These are phyloP conservation scores for Dipodascus geniculatus DNA, from an alignment of 805 yeast genomes.

Conservation along the genomic window DNA sequence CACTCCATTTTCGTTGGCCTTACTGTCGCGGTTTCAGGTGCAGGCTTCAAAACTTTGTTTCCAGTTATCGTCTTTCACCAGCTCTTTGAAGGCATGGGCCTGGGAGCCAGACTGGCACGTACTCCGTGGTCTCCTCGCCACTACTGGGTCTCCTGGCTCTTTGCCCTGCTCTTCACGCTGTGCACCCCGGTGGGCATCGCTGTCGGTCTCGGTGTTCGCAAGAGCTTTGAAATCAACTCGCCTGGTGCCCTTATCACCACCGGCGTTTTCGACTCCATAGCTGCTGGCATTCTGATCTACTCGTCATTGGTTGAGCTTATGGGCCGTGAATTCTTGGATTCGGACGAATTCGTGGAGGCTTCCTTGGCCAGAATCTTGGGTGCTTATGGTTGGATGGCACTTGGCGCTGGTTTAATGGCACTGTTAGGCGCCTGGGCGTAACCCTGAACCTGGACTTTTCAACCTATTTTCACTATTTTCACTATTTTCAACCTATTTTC, in stretches of 20 bases:
- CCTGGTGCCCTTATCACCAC: constrained; percentile 47
- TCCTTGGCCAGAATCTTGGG: constrained; percentile 12
- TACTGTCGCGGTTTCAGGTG: constrained; percentile 66
- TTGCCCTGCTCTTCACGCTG: constrained; percentile 34
- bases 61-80: constrained; percentile 47
- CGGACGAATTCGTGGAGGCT: constrained; percentile 21
- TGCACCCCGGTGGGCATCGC: constrained; percentile 69
- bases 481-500: too few relatives aligned
- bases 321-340: constrained; percentile 61
- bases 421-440: constrained; percentile 44
- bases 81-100: constrained; percentile 75
- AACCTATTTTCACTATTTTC: too few relatives aligned
- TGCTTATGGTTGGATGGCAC: constrained; percentile 27
- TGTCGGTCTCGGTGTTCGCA: constrained; percentile 66
- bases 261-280: constrained; percentile 64
- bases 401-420: constrained; percentile 53
- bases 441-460: not conserved
- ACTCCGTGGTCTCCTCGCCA: constrained; percentile 32
- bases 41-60: constrained; percentile 59
- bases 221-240: constrained; percentile 41
- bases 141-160: constrained; percentile 30
- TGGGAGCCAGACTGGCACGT: constrained; percentile 65
- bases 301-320: constrained; percentile 68
- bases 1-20: constrained; percentile 78
- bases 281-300: constrained; percentile 68